A percentile compares a stretch with the other conserved stretches of the same genome.
Evolutionary conservation across 176 grass and related monocot genomes (phyloP).

Genomic region (Zoysia japonica): DNA sequence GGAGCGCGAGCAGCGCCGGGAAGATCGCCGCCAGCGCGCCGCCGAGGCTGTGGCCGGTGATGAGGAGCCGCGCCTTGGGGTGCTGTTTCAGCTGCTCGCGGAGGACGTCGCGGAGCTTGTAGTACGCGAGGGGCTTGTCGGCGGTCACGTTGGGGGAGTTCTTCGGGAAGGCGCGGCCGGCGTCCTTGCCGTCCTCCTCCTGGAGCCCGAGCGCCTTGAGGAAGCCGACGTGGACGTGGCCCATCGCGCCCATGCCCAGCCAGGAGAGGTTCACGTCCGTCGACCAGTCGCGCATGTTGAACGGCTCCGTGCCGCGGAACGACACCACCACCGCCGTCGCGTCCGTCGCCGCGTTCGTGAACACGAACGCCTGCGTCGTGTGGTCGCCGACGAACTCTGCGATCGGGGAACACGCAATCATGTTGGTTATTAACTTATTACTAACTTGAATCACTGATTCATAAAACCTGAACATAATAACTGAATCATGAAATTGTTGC

Average conservation of each 20-base stretch:
- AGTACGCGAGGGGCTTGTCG: slow-evolving; percentile 61
- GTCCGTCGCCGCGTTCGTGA: slow-evolving; percentile 45
- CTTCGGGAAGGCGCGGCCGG: slow-evolving; percentile 36
- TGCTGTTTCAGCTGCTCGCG: slow-evolving; percentile 45
- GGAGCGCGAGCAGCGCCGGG: slow-evolving; percentile 60
- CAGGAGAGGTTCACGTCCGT: slow-evolving; percentile 84
- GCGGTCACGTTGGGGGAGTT: not conserved
- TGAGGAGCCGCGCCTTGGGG: slow-evolving; percentile 44
- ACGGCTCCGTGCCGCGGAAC: slow-evolving; percentile 80
- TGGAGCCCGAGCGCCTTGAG: slow-evolving; percentile 87
- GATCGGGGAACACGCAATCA: not conserved
- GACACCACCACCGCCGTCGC: slow-evolving; percentile 56
- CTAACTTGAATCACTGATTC: too few species aligned
- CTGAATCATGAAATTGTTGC: too few species aligned
- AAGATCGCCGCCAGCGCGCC: slow-evolving; percentile 75
- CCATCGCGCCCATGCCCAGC: slow-evolving; percentile 62
- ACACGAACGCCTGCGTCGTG: slow-evolving; percentile 82
- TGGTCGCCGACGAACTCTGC: slow-evolving; percentile 61
- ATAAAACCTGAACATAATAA: not conserved
- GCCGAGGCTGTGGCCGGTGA: slow-evolving; percentile 90
- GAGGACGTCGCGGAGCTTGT: slow-evolving; percentile 58
- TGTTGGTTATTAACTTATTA: not conserved
- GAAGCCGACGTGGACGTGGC: slow-evolving; percentile 81
- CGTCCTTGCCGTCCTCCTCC: slow-evolving; percentile 50
- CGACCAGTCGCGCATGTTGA: slow-evolving; percentile 83